Evolutionary conservation across 495 filamentous ascomycete species (phyloP).

Genomic region (Hypomontagnella monticulosa): DNA sequence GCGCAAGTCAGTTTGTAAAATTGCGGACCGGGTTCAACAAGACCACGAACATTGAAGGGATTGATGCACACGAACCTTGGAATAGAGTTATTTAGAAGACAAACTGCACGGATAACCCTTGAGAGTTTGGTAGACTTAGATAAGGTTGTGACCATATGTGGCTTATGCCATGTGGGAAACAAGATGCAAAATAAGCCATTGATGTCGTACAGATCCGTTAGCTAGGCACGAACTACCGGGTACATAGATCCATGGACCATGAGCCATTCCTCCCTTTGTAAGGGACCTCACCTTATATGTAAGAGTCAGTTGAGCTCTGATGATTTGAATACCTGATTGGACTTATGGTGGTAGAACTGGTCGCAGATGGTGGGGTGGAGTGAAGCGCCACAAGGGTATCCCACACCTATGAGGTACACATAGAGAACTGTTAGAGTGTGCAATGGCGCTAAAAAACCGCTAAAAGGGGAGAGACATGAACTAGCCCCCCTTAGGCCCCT

Average conservation of each 20-base stretch:
- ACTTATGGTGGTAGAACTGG: conserved; percentile 2
- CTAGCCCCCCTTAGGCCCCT: conserved; percentile 7
- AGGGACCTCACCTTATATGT: neutral
- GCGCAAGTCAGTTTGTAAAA: no score
- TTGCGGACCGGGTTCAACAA: no score
- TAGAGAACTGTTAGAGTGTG: neutral
- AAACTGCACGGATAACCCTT: conserved; percentile 26
- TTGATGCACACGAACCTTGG: neutral
- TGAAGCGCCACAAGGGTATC: neutral
- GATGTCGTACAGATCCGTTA: conserved; percentile 29
- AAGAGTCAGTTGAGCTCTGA: conserved; percentile 6
- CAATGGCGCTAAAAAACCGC: conserved; percentile 19
- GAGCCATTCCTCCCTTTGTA: conserved; percentile 3
- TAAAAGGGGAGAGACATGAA: conserved; percentile 25
- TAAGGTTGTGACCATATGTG: conserved; percentile 20
- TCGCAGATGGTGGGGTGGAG: conserved; percentile 8
- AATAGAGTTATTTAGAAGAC: conserved; percentile 9
- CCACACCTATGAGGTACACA: neutral
- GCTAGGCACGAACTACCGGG: conserved; percentile 9
- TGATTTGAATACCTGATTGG: conserved; percentile 22
- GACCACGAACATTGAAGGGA: neutral
- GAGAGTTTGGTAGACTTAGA: conserved; percentile 9
- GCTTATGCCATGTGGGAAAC: conserved; percentile 9
- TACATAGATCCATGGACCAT: neutral
- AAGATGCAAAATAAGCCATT: conserved; percentile 7